Evolutionary conservation across 805 yeast genomes (phyloP).

Genomic region (Kockiozyma suomiensis): DNA sequence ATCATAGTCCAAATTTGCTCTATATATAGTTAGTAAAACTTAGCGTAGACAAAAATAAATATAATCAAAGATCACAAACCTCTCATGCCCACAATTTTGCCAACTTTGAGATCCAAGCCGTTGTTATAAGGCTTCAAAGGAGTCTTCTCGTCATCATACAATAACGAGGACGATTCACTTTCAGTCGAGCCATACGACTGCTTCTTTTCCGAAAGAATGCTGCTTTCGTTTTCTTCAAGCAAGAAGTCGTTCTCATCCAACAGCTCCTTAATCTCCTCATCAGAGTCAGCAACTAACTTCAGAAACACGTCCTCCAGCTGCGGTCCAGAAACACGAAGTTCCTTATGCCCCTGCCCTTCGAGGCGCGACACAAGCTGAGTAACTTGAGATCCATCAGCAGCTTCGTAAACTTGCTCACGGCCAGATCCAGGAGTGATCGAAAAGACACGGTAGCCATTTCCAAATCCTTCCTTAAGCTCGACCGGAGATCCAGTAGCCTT

Average conservation of each 20-base stretch:
- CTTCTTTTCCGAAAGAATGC: slow-evolving; percentile 24
- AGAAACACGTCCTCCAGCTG: slow-evolving; percentile 43
- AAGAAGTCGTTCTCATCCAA: slow-evolving; percentile 27
- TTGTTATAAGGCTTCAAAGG: slow-evolving; percentile 8
- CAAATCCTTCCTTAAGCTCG: slow-evolving; percentile 41
- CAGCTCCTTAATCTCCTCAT: slow-evolving; percentile 26
- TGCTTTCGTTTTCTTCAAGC: slow-evolving; percentile 22
- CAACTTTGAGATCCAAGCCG: slow-evolving; percentile 31
- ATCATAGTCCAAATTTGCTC: slow-evolving; percentile 41
- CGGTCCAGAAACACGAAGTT: slow-evolving; percentile 43
- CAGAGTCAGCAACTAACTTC: slow-evolving; percentile 39
- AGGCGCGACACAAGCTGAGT: slow-evolving; percentile 34
- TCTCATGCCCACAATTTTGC: slow-evolving; percentile 28
- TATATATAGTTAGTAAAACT: neutral
- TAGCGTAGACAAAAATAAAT: no score
- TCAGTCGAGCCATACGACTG: slow-evolving; percentile 24
- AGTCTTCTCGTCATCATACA: slow-evolving; percentile 12
- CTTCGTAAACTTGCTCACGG: slow-evolving; percentile 36
- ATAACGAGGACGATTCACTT: slow-evolving; percentile 3
- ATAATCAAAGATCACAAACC: slow-evolving; percentile 16
- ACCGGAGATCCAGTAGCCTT: slow-evolving; percentile 43
- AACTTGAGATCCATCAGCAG: slow-evolving; percentile 36
- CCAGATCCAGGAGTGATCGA: slow-evolving; percentile 39
- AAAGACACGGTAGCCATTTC: slow-evolving; percentile 42
- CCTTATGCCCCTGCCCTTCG: slow-evolving; percentile 34